These are phyloP conservation scores for Alternaria brassicae DNA, from an alignment of 2,329 filamentous ascomycete species.

Conservation along the genomic window DNA sequence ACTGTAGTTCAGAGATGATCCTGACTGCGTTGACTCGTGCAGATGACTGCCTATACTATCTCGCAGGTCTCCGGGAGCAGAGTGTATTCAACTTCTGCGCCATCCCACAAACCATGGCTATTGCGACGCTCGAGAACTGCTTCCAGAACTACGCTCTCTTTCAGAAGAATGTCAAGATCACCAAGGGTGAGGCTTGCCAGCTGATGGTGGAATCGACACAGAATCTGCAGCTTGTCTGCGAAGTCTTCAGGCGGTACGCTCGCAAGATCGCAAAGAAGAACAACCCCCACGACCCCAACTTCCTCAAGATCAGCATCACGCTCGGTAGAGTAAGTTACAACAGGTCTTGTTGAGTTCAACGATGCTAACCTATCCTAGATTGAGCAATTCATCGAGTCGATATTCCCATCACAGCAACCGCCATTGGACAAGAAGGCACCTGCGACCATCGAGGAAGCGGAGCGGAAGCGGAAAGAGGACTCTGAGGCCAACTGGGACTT, in stretches of 20 bases:
- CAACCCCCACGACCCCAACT: conserved; percentile 90
- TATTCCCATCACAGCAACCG: conserved; percentile 85
- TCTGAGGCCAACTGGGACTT: conserved; percentile 62
- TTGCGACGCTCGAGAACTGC: conserved; percentile 88
- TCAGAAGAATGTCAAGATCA: conserved; percentile 91
- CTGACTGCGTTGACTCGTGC: conserved; percentile 84
- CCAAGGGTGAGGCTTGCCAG: conserved; percentile 89
- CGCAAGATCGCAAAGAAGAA: conserved; percentile 92
- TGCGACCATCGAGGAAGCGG: conserved; percentile 62
- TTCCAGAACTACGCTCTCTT: conserved; percentile 93
- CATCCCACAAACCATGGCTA: conserved; percentile 96
- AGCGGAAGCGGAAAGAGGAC: conserved; percentile 60
- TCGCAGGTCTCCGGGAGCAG: conserved; percentile 92
- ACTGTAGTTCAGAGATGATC: conserved; percentile 93
- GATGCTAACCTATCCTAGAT: conserved; percentile 63
- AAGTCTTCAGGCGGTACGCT: conserved; percentile 79
- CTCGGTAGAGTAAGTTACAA: conserved; percentile 74
- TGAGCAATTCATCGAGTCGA: conserved; percentile 92
- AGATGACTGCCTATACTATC: conserved; percentile 96
- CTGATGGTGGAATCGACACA: conserved; percentile 94
- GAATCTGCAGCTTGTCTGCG: conserved; percentile 81
- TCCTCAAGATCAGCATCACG: conserved; percentile 86
- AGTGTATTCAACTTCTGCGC: conserved; percentile 99
- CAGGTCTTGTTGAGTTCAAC: not conserved
- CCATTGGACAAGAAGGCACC: conserved; percentile 52